A percentile compares a stretch with the other conserved stretches of the same genome.
Evolutionary conservation across 768 basidiomycete species (phyloP).

Genomic region (Scleroderma bovista): DNA sequence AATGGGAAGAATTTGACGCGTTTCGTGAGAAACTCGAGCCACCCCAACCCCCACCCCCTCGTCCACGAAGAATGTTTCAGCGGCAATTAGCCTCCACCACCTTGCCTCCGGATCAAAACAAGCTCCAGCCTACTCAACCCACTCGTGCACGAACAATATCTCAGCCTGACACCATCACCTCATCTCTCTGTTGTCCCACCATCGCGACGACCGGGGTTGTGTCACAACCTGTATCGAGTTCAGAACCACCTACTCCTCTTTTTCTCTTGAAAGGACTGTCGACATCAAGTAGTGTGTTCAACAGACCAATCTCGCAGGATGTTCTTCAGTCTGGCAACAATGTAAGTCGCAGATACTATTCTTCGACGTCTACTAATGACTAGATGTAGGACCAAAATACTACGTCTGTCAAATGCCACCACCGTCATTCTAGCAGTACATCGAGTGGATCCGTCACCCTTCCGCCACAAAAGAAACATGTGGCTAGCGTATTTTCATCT

Average conservation of each 20-base stretch:
- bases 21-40: background rate
- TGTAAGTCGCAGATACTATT: too few species aligned
- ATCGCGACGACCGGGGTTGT: background rate
- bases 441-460: background rate
- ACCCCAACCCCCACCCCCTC: background rate
- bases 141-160: too few species aligned
- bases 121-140: too few species aligned
- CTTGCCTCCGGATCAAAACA: too few species aligned
- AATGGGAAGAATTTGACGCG: slow-evolving; percentile 3
- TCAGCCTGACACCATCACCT: too few species aligned
- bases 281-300: background rate
- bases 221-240: background rate
- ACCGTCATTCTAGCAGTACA: background rate
- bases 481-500: too few species aligned
- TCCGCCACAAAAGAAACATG: too few species aligned
- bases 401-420: background rate
- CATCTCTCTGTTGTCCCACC: too few species aligned
- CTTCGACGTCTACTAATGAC: too few species aligned
- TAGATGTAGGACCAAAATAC: background rate
- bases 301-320: background rate
- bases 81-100: too few species aligned
- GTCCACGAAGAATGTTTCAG: too few species aligned
- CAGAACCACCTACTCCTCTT: background rate
- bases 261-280: background rate
- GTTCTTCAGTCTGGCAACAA: background rate